These are phyloP conservation scores for Aaosphaeria arxii DNA, from an alignment of 2,329 filamentous ascomycete species.

Conservation along the genomic window DNA sequence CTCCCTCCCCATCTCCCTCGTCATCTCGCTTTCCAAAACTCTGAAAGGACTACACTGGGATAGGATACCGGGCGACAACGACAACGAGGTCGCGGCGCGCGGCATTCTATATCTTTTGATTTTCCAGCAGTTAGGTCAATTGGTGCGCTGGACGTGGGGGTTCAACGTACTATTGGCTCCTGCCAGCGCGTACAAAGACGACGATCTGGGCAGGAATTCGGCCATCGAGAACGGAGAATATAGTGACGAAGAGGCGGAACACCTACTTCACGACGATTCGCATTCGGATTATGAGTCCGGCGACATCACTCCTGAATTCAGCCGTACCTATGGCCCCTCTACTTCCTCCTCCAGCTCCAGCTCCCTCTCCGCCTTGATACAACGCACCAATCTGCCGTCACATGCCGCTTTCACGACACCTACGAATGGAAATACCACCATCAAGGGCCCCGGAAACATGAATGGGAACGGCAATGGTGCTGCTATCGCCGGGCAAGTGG, in stretches of 20 bases:
- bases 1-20: slow-evolving; percentile 92
- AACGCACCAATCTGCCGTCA: slow-evolving; percentile 28
- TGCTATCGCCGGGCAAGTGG: slow-evolving; percentile 45
- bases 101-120: slow-evolving; percentile 95
- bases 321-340: slow-evolving; percentile 19
- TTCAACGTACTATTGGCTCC: slow-evolving; percentile 93
- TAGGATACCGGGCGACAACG: slow-evolving; percentile 84
- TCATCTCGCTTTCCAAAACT: slow-evolving; percentile 90
- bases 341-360: slow-evolving; percentile 25
- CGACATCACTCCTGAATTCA: slow-evolving; percentile 42
- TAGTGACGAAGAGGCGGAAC: slow-evolving; percentile 44
- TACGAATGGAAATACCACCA: slow-evolving; percentile 41
- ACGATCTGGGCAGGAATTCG: slow-evolving; percentile 45
- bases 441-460: slow-evolving; percentile 40
- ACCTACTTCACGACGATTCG: slow-evolving; percentile 38
- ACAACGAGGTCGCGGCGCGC: slow-evolving; percentile 88
- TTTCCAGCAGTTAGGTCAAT: slow-evolving; percentile 94
- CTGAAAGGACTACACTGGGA: slow-evolving; percentile 92
- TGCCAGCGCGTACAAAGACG: slow-evolving; percentile 68
- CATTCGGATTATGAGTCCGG: slow-evolving; percentile 49
- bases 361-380: slow-evolving; percentile 25
- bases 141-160: slow-evolving; percentile 97
- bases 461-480: slow-evolving; percentile 44
- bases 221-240: slow-evolving; percentile 53
- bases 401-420: slow-evolving; percentile 40